Base-by-base conservation (phyloP, 768 basidiomycete genomes). In the Hygrocybe punicea region DNA sequence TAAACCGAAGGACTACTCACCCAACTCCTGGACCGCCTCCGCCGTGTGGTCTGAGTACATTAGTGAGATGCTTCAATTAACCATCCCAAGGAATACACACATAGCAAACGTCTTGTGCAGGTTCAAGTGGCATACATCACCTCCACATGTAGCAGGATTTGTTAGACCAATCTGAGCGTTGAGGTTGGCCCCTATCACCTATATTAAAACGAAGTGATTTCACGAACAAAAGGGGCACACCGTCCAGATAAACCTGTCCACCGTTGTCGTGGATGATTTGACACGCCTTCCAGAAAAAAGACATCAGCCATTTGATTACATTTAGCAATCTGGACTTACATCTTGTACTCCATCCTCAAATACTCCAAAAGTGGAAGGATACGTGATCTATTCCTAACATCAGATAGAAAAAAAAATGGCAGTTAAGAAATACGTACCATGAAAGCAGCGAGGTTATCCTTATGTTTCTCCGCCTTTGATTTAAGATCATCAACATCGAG, bases 51-150 rank as follows among this genome's bases (percentile, higher is more conserved):
- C 91, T 94, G 54, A 33, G 36, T 23, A 7, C 55, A 14, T 45
- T 33, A 16, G 8, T 59, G 51, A 59, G 46, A 61, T 23, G n/a
- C 17, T 9, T 11, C 47, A 17, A 3, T 48, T 6, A 5, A 21
- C 13, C 11, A 3, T 10, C 50, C 21, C 56, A 16, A 53, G 37
- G 44, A 19, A 53, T 11, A 65, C 88, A 56, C 67, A 92, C 89
- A 97, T 98, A 6, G 93, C 89, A 68, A 97, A 97, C 1, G 94
- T 96, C 76, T 98, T 99, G 79, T 99, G 97, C 35, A 98, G 78
- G 74, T 99, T 99, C 76, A 98, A 81, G 70, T 99, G 97, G 69
- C 94, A 97, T 37, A 99, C 94, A 71, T 99, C 97, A 53, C 93
- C 96, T 47, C 97, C 97, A 65, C 93, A 96, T n/a, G 82, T 87